phyloP scores from a whole-genome alignment of 2,329 filamentous ascomycete genomes.

The Aspergillus eucalypticola region DNA sequence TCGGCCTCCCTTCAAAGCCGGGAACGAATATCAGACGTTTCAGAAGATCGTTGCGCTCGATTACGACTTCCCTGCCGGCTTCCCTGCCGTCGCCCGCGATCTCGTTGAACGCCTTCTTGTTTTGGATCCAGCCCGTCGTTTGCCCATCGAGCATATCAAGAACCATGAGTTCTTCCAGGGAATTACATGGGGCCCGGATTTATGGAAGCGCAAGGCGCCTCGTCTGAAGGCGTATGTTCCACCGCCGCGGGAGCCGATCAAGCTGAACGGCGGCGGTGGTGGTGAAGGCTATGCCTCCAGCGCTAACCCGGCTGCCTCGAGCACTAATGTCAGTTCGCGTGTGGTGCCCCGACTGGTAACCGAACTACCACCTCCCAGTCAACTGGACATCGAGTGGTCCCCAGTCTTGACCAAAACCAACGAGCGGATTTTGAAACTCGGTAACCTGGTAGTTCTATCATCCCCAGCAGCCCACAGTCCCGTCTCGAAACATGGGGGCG shows the following conservation, averaged over 20 bases:
- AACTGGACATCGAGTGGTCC: constrained; percentile 98
- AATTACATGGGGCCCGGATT: constrained; percentile 73
- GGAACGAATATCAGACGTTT: constrained; percentile 94
- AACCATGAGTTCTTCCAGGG: constrained; percentile 95
- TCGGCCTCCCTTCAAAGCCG: constrained; percentile 94
- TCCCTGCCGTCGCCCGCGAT: constrained; percentile 82
- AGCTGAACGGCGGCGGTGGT: constrained; percentile 58
- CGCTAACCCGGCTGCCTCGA: constrained; percentile 42
- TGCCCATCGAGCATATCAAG: constrained; percentile 95
- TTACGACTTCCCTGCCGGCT: constrained; percentile 88
- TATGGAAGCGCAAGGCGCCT: constrained; percentile 91
- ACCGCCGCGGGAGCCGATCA: constrained; percentile 74
- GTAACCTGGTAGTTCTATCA: constrained; percentile 82
- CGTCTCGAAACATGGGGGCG: constrained; percentile 66
- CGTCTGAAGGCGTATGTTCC: constrained; percentile 81
- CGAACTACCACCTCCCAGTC: constrained; percentile 91
- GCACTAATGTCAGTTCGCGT: constrained; percentile 51
- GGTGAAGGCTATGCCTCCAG: constrained; percentile 46
- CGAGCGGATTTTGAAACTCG: constrained; percentile 90
- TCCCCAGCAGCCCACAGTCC: constrained; percentile 75
- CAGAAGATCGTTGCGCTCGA: constrained; percentile 96
- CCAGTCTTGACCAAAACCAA: constrained; percentile 88
- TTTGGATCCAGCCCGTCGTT: constrained; percentile 76
- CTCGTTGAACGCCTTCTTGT: constrained; percentile 88
- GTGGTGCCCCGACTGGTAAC: constrained; percentile 82